phyloP scores from a whole-genome alignment of 768 basidiomycete species.

The Termitomyces titanicus region DNA sequence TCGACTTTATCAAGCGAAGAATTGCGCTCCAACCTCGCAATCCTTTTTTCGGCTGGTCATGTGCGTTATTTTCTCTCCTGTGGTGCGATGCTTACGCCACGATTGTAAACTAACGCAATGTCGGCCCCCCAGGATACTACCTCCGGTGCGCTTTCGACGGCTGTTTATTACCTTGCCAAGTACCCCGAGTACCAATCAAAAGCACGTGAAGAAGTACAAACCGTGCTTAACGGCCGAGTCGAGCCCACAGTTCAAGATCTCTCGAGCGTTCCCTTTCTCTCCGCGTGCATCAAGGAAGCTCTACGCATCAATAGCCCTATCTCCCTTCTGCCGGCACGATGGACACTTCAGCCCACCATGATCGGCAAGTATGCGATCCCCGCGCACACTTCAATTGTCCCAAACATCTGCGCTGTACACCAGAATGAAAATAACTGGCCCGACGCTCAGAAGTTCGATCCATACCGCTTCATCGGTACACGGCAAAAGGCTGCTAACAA shows the following conservation, averaged over 20 bases:
- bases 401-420: conserved; percentile 30
- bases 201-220: conserved; percentile 34
- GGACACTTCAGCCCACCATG: conserved; percentile 15
- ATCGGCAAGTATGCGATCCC: conserved; percentile 31
- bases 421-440: conserved; percentile 24
- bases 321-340: conserved; percentile 23
- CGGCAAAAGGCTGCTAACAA: conserved; percentile 13
- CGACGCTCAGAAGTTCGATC: conserved; percentile 25
- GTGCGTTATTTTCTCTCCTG: conserved; percentile 16
- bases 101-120: neutral
- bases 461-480: conserved; percentile 25
- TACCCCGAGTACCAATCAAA: conserved; percentile 32
- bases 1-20: conserved; percentile 29
- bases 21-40: conserved; percentile 31
- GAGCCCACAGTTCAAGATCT: conserved; percentile 29
- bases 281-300: conserved; percentile 37
- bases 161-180: conserved; percentile 32
- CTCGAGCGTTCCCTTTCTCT: conserved; percentile 25
- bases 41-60: conserved; percentile 38
- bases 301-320: conserved; percentile 32
- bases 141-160: conserved; percentile 33
- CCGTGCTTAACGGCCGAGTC: conserved; percentile 20
- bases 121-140: conserved; percentile 30
- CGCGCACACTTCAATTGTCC: conserved; percentile 24
- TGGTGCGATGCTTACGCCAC: neutral